phyloP scores from a whole-genome alignment of 306 rosid species.

The Inga laurina region DNA sequence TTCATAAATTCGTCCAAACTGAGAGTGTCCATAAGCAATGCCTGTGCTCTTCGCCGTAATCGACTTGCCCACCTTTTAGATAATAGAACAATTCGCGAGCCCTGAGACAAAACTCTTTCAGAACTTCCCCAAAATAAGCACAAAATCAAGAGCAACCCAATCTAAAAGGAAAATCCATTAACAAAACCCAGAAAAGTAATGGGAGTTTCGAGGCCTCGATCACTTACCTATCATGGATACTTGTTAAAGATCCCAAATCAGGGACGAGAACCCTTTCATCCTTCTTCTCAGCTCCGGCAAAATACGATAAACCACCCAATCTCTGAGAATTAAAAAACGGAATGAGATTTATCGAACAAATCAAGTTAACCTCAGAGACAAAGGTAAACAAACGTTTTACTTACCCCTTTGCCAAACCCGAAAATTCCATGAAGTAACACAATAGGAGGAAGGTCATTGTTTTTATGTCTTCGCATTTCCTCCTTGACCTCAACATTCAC shows the following conservation, averaged over 20 bases:
- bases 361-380: background rate
- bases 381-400: constrained; percentile 33
- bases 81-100: constrained; percentile 95
- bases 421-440: constrained; percentile 94
- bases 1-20: constrained; percentile 76
- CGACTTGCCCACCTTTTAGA: constrained; percentile 94
- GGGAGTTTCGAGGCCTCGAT: background rate
- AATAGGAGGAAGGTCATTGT: constrained; percentile 74
- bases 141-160: background rate
- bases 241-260: constrained; percentile 95
- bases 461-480: background rate
- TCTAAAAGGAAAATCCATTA: background rate
- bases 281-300: constrained; percentile 96
- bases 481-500: constrained; percentile 37
- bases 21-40: constrained; percentile 83
- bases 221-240: constrained; percentile 80
- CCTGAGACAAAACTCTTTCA: constrained; percentile 46
- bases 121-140: background rate
- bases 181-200: background rate
- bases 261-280: constrained; percentile 96
- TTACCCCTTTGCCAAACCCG: constrained; percentile 97
- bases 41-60: constrained; percentile 97
- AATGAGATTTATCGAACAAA: background rate
- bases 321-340: constrained; percentile 44
- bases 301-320: constrained; percentile 85